These are phyloP conservation scores for Rhizoclosmatium sp. DNA, from an alignment of 192 early-diverging fungal species.

Conservation along the genomic window DNA sequence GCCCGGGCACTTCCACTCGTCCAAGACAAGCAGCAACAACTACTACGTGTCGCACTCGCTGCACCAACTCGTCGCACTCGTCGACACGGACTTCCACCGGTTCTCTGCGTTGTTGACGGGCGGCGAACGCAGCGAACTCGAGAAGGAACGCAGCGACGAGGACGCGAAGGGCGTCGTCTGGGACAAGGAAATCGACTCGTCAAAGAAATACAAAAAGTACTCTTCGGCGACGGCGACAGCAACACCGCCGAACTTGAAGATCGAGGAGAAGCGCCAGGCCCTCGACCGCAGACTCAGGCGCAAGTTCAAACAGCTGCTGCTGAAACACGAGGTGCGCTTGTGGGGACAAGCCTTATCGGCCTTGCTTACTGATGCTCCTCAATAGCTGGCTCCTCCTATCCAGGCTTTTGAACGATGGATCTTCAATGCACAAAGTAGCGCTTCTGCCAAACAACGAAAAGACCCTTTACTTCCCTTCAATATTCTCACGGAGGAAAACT, in stretches of 20 bases:
- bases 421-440: conserved; percentile 7
- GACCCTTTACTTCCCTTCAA: conserved; percentile 27
- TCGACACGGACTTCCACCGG: conserved; percentile 10
- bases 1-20: neutral
- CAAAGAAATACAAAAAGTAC: conserved; percentile 9
- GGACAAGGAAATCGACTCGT: conserved; percentile 1
- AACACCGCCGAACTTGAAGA: neutral
- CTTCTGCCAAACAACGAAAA: conserved; percentile 22
- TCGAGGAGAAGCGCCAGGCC: conserved; percentile 18
- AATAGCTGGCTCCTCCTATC: conserved; percentile 29
- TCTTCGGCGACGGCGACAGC: neutral
- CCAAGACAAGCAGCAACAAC: conserved; percentile 20
- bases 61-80: neutral
- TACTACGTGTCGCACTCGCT: conserved; percentile 8
- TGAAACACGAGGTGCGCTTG: conserved; percentile 5
- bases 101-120: conserved; percentile 2
- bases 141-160: neutral
- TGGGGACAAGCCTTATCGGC: neutral
- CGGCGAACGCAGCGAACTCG: conserved; percentile 6
- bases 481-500: conserved; percentile 4
- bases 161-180: conserved; percentile 1
- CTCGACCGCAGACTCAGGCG: conserved; percentile 16
- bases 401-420: conserved; percentile 35
- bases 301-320: conserved; percentile 12
- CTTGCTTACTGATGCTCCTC: neutral